These are phyloP conservation scores for Escovopsis sp. DNA, from an alignment of 2,329 filamentous ascomycete genomes.

Conservation along the genomic window DNA sequence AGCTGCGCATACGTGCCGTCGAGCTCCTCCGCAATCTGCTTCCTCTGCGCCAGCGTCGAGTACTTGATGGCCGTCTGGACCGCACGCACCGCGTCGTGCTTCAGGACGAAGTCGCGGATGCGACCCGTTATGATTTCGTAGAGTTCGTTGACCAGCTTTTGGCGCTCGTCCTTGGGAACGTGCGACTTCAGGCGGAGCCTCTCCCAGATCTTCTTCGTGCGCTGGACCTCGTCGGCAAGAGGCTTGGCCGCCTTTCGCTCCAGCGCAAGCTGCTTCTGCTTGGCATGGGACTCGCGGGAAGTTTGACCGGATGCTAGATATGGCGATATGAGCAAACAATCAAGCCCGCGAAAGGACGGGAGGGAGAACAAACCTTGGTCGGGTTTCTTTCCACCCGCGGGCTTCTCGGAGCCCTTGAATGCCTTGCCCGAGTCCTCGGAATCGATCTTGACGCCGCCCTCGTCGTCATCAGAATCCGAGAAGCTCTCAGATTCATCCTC, in stretches of 20 bases:
- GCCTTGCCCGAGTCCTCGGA: slow-evolving; percentile 23
- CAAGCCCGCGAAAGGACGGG: neutral
- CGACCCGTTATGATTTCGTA: slow-evolving; percentile 83
- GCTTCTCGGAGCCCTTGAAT: slow-evolving; percentile 16
- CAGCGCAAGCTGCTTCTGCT: slow-evolving; percentile 76
- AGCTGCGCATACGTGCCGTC: slow-evolving; percentile 71
- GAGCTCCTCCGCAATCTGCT: slow-evolving; percentile 74
- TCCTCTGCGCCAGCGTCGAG: slow-evolving; percentile 68
- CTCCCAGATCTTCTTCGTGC: slow-evolving; percentile 96
- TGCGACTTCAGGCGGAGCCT: slow-evolving; percentile 83
- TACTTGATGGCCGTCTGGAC: slow-evolving; percentile 97
- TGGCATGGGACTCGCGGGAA: slow-evolving; percentile 77
- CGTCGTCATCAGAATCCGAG: slow-evolving; percentile 40
- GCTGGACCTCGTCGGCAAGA: slow-evolving; percentile 73
- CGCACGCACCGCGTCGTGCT: slow-evolving; percentile 93
- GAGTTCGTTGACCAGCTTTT: slow-evolving; percentile 74
- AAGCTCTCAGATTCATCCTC: slow-evolving; percentile 28
- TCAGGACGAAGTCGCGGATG: slow-evolving; percentile 92
- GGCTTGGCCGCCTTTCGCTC: slow-evolving; percentile 90
- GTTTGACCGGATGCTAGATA: slow-evolving; percentile 26
- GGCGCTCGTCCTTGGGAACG: slow-evolving; percentile 76
- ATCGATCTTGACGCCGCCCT: slow-evolving; percentile 36
- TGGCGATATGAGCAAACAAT: neutral
- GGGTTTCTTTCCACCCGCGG: slow-evolving; percentile 22
- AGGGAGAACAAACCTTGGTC: slow-evolving; percentile 22